Base-by-base conservation (phyloP, 331 rosid species). In the Quercus phellos region DNA sequence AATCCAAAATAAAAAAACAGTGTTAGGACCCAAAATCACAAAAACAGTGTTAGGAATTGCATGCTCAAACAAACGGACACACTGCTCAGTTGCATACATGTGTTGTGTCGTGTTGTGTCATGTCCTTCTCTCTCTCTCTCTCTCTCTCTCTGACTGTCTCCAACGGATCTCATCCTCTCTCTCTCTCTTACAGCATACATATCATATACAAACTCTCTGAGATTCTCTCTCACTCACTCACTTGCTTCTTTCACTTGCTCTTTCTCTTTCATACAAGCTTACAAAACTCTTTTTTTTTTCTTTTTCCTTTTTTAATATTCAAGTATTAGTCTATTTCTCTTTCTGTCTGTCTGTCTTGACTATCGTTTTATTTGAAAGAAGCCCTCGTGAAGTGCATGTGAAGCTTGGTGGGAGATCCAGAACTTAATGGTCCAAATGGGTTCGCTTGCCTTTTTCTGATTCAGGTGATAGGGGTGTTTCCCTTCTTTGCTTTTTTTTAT, bases 321-420 rank as follows among this genome's bases (percentile, higher is more conserved):
- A 7, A 38, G 50, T 26, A 68, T 3, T 6, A 30, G 59, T 55
- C 77, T 85, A 51, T 76, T 72, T 54, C n/a, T 81, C 67, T 51
- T 67, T 58, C 71, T 74, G 46, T 70, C 71, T 73, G 73, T 46
- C 13, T 10, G 70, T 78, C 56, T 76, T 77, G 61, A 75, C 85
- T 77, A 81, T 87, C 85, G 77, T 76, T 89, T 84, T 89, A 84
- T 78, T 51, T 51, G 24, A 74, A 81, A 77, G 79, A 72, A 51
- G 50, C 46, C 29, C 88, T 79, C 86, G 90, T 90, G 97, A 85
- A 88, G 81, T 83, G 84, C 97, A 91, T 86, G 97, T 83, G 91
- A 89, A 86, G 79, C 86, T 88, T 54, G 89, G 73, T 73, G 75
- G 70, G 86, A 82, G 97, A 91, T 91, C 97, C 84, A 82, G 61